Percentiles rank a stretch among this genome's conserved stretches.
These are phyloP conservation scores for Kalanchoe fedtschenkoi DNA, from an alignment of 164 flowering plant species.

Conservation along the genomic window DNA sequence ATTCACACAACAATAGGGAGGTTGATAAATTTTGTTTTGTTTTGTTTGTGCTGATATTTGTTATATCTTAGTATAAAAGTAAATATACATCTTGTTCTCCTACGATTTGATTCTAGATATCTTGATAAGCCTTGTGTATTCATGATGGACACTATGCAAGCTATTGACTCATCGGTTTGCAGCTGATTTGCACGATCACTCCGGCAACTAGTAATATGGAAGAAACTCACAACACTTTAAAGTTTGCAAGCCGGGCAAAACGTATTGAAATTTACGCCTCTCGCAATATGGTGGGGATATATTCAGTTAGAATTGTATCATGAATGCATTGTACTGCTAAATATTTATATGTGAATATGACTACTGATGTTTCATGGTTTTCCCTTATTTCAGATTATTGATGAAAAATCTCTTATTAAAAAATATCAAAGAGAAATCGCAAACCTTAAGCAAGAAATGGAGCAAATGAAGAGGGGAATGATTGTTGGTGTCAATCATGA, in stretches of 20 bases:
- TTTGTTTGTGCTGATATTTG: background rate
- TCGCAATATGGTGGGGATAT: constrained; percentile 57
- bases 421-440: constrained; percentile 78
- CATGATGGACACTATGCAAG: background rate
- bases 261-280: constrained; percentile 73
- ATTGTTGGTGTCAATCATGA: constrained; percentile 49
- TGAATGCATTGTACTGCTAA: constrained; percentile 1
- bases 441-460: constrained; percentile 58
- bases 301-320: background rate
- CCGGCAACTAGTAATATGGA: constrained; percentile 78
- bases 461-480: constrained; percentile 56
- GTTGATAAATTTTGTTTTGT: too few relatives aligned
- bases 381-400: constrained; percentile 42
- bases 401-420: constrained; percentile 84
- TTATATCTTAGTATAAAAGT: background rate
- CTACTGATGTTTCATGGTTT: background rate
- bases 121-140: background rate
- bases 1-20: background rate
- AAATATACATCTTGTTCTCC: background rate
- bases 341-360: background rate
- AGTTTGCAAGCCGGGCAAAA: constrained; percentile 74
- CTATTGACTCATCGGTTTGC: constrained; percentile 9
- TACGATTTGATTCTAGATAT: background rate
- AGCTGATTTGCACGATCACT: constrained; percentile 84
- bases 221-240: constrained; percentile 76